Evolutionary conservation across 106 monocot genomes (phyloP), one percentile per base, ranked within the genome.

Genomic region (Dioscorea dumetorum): DNA sequence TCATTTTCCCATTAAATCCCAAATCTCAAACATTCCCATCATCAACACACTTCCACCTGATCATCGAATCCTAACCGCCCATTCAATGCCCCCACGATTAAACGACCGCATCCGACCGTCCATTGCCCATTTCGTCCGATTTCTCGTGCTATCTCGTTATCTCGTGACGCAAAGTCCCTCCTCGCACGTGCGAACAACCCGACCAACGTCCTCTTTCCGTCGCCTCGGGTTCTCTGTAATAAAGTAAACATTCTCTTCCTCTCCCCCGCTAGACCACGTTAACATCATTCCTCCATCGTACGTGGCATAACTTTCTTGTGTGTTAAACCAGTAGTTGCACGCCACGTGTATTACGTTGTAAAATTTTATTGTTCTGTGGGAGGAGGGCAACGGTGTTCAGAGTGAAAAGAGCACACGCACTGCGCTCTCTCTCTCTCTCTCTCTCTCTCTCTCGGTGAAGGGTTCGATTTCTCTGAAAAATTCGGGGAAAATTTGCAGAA

Each of bases 161-260:
- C 15, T 54, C 54, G 54, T 54, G 18, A 54, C 18, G 54, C 19
- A 54, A 19, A 19, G 15, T 13, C 18, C 12, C 54, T 28, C 54
- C 19, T 19, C 54, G 24, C 24, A 61, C 22, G 61, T 54, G 54
- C 54, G 54, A 19, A 54, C 54, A 16, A 14, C 54, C 54, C 54
- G 54, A 54, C 54, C 54, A 19, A 2, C 18, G 54, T 19, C 54
- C 54, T 18, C 19, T 54, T 18, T 54, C 54, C 19, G 1, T 19
- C 54, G 54, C 54, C 54, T 54, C 54, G 54, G 54, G 54, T 54
- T 54, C 54, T 54, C 54, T 54, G 54, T 54, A 54, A 54, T 54
- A 54, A 12, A 54, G 19, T 16, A 54, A 19, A 54, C 19, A 19
- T 54, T 54, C 54, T 54, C 5, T 54, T 54, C 19, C 54, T 54